Evolutionary conservation across 1,139 yeast species (phyloP).

Genomic region (Candida glucosophila): DNA sequence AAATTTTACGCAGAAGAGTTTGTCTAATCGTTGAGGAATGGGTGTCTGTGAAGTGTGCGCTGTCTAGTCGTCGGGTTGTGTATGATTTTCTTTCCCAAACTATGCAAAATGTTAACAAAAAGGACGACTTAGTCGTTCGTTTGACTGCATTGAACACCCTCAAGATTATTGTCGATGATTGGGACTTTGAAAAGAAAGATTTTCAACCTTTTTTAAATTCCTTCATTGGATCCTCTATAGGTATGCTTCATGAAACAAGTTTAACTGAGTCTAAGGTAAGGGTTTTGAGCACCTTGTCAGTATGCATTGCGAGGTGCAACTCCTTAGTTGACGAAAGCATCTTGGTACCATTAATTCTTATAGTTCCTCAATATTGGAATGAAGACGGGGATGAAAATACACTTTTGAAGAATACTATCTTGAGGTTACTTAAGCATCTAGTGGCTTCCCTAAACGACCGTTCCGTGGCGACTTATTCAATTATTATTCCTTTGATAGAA

Average conservation of each 20-base stretch:
- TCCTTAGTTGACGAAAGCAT: slow-evolving; percentile 48
- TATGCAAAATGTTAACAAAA: slow-evolving; percentile 30
- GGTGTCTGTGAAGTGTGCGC: slow-evolving; percentile 60
- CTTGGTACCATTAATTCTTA: slow-evolving; percentile 43
- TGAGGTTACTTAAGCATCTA: slow-evolving; percentile 61
- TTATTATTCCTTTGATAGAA: slow-evolving; percentile 59
- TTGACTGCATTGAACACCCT: slow-evolving; percentile 70
- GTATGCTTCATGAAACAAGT: slow-evolving; percentile 38
- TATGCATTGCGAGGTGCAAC: slow-evolving; percentile 55
- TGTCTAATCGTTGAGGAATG: slow-evolving; percentile 75
- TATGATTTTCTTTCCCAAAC: slow-evolving; percentile 47
- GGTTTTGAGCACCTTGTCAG: slow-evolving; percentile 58
- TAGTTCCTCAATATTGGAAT: slow-evolving; percentile 73
- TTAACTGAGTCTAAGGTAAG: slow-evolving; percentile 70
- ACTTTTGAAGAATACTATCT: slow-evolving; percentile 62
- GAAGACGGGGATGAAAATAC: slow-evolving; percentile 47
- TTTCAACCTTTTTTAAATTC: slow-evolving; percentile 59
- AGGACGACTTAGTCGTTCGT: slow-evolving; percentile 67
- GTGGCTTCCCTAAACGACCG: slow-evolving; percentile 56
- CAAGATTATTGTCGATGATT: slow-evolving; percentile 66
- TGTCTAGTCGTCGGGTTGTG: slow-evolving; percentile 48
- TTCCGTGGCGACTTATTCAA: slow-evolving; percentile 50
- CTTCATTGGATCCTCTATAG: slow-evolving; percentile 41
- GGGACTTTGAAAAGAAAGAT: slow-evolving; percentile 67
- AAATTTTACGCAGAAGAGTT: slow-evolving; percentile 68